phyloP scores from a whole-genome alignment of 768 basidiomycete species.

The Gautieria morchelliformis region DNA sequence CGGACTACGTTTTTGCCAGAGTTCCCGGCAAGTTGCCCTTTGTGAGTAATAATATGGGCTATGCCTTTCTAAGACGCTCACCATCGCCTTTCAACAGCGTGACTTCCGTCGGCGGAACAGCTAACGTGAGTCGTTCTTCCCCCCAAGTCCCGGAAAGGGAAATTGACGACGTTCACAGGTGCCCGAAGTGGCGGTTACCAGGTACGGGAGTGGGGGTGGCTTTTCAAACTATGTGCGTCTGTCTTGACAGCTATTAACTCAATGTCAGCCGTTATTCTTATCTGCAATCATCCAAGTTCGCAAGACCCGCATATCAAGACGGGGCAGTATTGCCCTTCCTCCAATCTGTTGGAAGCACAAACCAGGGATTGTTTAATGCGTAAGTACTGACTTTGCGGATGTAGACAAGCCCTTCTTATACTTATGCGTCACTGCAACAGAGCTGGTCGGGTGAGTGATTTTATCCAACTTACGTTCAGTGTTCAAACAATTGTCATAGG shows the following conservation, averaged over 20 bases:
- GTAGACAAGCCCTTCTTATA: neutral
- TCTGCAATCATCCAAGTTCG: neutral
- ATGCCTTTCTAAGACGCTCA: neutral
- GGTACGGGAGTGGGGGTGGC: slow-evolving; percentile 3
- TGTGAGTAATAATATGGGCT: too few relatives aligned
- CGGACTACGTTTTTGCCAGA: slow-evolving; percentile 36
- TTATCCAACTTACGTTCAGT: neutral
- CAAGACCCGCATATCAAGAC: slow-evolving; percentile 3
- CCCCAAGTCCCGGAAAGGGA: neutral
- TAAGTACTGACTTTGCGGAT: neutral
- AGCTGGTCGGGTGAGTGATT: slow-evolving; percentile 1
- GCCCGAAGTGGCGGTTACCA: slow-evolving; percentile 3
- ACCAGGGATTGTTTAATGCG: slow-evolving; percentile 1
- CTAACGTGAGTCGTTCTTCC: slow-evolving; percentile 20
- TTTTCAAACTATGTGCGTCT: slow-evolving; percentile 2
- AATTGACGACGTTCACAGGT: neutral
- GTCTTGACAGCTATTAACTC: neutral
- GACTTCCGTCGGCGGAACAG: slow-evolving; percentile 64
- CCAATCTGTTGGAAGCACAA: neutral
- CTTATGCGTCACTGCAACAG: neutral
- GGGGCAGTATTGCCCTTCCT: neutral
- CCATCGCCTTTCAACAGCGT: slow-evolving; percentile 32
- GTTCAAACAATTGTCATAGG: neutral
- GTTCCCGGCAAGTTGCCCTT: slow-evolving; percentile 52
- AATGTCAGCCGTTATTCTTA: neutral